phyloP scores from a whole-genome alignment of 345 rosid species.

The Dipteronia sinensis region DNA sequence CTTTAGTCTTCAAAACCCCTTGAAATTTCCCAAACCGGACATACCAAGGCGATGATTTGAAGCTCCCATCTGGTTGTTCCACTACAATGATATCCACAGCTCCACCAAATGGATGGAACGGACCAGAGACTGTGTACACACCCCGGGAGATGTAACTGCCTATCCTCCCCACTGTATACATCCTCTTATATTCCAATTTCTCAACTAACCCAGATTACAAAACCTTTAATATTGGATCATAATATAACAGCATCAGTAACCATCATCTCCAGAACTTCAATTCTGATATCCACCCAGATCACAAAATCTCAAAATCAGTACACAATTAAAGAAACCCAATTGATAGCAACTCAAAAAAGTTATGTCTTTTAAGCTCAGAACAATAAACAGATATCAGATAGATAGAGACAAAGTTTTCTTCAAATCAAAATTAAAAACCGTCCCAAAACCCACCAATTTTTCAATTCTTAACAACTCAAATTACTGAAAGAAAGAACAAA shows the following conservation, averaged over 20 bases:
- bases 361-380: slow-evolving; percentile 14
- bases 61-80: slow-evolving; percentile 91
- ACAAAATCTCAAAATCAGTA: slow-evolving; percentile 18
- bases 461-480: slow-evolving; percentile 12
- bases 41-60: slow-evolving; percentile 98
- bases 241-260: slow-evolving; percentile 12
- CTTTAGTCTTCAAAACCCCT: slow-evolving; percentile 81
- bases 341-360: slow-evolving; percentile 1
- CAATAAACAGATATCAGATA: not conserved
- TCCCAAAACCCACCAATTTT: slow-evolving; percentile 16
- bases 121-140: slow-evolving; percentile 76
- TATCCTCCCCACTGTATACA: slow-evolving; percentile 84
- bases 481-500: slow-evolving; percentile 18
- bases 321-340: slow-evolving; percentile 12
- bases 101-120: slow-evolving; percentile 97
- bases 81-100: slow-evolving; percentile 96
- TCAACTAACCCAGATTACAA: slow-evolving; percentile 30
- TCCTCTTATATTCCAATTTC: slow-evolving; percentile 27
- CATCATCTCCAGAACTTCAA: slow-evolving; percentile 22
- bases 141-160: slow-evolving; percentile 87
- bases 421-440: not conserved
- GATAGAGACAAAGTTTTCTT: not conserved
- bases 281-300: slow-evolving; percentile 14
- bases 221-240: slow-evolving; percentile 24
- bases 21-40: slow-evolving; percentile 94